These are phyloP conservation scores for Colletotrichum shisoi DNA, from an alignment of 2,329 filamentous ascomycete genomes.

Conservation along the genomic window DNA sequence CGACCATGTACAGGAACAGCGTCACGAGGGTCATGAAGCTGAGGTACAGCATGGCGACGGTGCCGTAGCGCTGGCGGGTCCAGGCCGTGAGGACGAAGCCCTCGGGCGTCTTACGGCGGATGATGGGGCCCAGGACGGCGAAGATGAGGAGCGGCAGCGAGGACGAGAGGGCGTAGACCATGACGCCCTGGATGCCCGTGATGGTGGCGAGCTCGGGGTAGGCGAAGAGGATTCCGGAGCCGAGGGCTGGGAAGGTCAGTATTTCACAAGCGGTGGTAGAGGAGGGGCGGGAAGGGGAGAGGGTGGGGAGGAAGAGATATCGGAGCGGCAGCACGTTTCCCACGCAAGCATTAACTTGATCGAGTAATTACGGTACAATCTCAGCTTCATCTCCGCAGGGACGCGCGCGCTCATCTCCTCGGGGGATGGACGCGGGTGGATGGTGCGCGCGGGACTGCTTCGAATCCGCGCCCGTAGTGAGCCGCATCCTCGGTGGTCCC, in stretches of 20 bases:
- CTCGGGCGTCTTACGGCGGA: slow-evolving; percentile 80
- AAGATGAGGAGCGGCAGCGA: slow-evolving; percentile 78
- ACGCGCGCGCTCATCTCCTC: slow-evolving; percentile 49
- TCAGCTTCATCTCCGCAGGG: slow-evolving; percentile 74
- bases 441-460: slow-evolving; percentile 52
- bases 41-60: slow-evolving; percentile 73
- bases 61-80: slow-evolving; percentile 80
- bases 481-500: slow-evolving; percentile 59
- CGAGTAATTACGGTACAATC: slow-evolving; percentile 94
- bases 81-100: slow-evolving; percentile 87
- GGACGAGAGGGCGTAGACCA: slow-evolving; percentile 78
- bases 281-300: slow-evolving; percentile 41
- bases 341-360: slow-evolving; percentile 99
- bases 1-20: slow-evolving; percentile 86
- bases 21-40: slow-evolving; percentile 81
- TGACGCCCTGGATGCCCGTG: slow-evolving; percentile 77
- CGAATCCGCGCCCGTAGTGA: slow-evolving; percentile 87
- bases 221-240: slow-evolving; percentile 82
- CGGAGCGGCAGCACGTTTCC: slow-evolving; percentile 94
- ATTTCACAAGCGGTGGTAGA: slow-evolving; percentile 41
- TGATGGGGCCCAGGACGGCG: slow-evolving; percentile 76
- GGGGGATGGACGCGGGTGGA: slow-evolving; percentile 59
- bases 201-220: slow-evolving; percentile 84
- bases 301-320: slow-evolving; percentile 47
- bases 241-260: slow-evolving; percentile 72